Evolutionary conservation across 2,329 filamentous ascomycete species (phyloP).

Genomic region (Sporothrix pallida): DNA sequence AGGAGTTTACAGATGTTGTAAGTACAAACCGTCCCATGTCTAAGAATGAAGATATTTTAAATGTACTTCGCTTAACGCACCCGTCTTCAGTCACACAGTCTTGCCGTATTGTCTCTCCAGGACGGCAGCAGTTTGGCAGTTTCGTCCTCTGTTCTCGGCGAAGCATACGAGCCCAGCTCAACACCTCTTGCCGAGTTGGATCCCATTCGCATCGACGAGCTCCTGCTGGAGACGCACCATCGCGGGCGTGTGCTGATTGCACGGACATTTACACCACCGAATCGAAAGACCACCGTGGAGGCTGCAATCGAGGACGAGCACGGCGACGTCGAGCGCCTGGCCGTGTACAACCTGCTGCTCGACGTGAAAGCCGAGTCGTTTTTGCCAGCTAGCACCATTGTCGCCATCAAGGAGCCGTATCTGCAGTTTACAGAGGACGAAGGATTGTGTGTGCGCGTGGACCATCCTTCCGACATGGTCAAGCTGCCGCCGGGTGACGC

Average conservation of each 20-base stretch:
- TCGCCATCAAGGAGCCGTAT: conserved; percentile 48
- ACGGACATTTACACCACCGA: conserved; percentile 30
- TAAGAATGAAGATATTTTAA: too few relatives aligned
- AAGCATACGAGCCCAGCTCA: conserved; percentile 35
- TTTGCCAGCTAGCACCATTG: conserved; percentile 30
- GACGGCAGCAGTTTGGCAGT: not conserved
- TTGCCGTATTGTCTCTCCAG: not conserved
- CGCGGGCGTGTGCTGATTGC: conserved; percentile 34
- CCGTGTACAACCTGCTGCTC: conserved; percentile 56
- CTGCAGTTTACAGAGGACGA: conserved; percentile 43
- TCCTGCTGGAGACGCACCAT: conserved; percentile 37
- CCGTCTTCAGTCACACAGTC: too few relatives aligned
- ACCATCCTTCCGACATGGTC: conserved; percentile 45
- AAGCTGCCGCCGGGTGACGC: too few relatives aligned
- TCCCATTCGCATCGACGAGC: conserved; percentile 31
- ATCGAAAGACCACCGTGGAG: conserved; percentile 27
- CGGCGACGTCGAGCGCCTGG: conserved; percentile 76
- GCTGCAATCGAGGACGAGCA: conserved; percentile 73
- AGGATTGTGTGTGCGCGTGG: conserved; percentile 46
- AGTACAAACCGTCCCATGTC: not conserved
- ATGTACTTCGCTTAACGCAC: too few relatives aligned
- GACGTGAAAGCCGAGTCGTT: not conserved
- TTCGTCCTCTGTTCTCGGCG: conserved; percentile 25
- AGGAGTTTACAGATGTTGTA: not conserved
- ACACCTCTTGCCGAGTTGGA: conserved; percentile 28